Evolutionary conservation across 2,329 filamentous ascomycete genomes (phyloP).

Genomic region (Macrophomina phaseolina): DNA sequence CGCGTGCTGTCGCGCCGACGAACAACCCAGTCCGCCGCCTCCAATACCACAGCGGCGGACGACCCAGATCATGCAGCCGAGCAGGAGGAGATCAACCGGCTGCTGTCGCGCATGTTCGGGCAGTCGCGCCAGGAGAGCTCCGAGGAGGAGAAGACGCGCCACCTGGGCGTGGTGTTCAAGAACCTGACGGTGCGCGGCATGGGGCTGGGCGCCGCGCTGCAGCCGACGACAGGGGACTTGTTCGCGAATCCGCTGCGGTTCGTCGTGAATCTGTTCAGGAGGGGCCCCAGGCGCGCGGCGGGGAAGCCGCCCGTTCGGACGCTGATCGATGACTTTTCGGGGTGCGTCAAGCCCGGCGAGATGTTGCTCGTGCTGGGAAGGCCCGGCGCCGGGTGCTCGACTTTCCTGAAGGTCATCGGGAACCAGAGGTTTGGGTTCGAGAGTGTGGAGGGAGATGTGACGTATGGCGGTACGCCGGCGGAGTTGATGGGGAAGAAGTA

Average conservation of each 20-base stretch:
- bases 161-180: conserved; percentile 71
- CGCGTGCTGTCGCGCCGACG: conserved; percentile 56
- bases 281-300: conserved; percentile 46
- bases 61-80: conserved; percentile 35
- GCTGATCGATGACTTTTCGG: conserved; percentile 69
- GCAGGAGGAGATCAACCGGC: conserved; percentile 61
- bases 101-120: conserved; percentile 76
- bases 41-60: background rate
- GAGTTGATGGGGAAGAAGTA: conserved; percentile 62
- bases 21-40: conserved; percentile 44
- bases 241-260: conserved; percentile 62
- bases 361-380: conserved; percentile 74
- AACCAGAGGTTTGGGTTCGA: conserved; percentile 68
- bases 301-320: conserved; percentile 65
- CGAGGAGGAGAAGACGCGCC: conserved; percentile 72
- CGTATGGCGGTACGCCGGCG: conserved; percentile 61
- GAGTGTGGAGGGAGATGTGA: conserved; percentile 61
- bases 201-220: conserved; percentile 66
- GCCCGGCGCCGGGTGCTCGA: conserved; percentile 73
- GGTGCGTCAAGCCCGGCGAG: conserved; percentile 74
- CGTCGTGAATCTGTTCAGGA: conserved; percentile 57
- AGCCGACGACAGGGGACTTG: conserved; percentile 66
- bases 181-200: conserved; percentile 67
- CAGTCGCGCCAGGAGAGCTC: conserved; percentile 67
- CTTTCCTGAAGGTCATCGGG: conserved; percentile 71